These are phyloP conservation scores for Lignosus rhinocerotis DNA, from an alignment of 1,284 basidiomycete genomes.

Conservation along the genomic window DNA sequence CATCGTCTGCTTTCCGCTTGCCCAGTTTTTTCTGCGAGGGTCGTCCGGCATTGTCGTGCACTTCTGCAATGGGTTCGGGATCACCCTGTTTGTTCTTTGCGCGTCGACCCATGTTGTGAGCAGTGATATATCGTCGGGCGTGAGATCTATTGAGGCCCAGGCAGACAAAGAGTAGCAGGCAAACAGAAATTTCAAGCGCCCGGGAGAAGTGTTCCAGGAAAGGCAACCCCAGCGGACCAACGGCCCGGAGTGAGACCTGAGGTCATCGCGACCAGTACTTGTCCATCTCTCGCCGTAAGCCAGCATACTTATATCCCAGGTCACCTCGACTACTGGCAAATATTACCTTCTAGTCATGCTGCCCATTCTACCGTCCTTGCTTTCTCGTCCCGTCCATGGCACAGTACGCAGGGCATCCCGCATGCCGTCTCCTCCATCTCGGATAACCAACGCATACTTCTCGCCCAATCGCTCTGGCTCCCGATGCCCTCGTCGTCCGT, in stretches of 20 bases:
- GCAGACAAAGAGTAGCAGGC: neutral
- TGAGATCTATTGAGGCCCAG: neutral
- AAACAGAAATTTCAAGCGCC: conserved; percentile 21
- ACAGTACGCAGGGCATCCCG: conserved; percentile 4
- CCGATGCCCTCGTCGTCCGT: conserved; percentile 6
- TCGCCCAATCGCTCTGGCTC: conserved; percentile 1
- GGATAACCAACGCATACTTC: conserved; percentile 10
- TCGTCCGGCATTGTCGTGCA: conserved; percentile 31
- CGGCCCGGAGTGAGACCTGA: neutral
- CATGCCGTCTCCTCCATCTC: neutral
- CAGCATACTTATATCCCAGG: neutral
- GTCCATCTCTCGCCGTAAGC: neutral
- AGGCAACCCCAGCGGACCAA: neutral
- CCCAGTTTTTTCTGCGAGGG: conserved; percentile 58
- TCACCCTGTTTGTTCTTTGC: conserved; percentile 88
- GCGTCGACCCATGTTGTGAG: conserved; percentile 77
- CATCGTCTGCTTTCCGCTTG: conserved; percentile 69
- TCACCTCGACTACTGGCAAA: neutral
- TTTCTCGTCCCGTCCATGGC: conserved; percentile 8
- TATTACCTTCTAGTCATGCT: conserved; percentile 6
- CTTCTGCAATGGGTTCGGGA: conserved; percentile 61
- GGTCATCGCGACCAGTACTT: neutral
- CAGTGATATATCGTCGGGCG: neutral
- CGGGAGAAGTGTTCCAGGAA: neutral
- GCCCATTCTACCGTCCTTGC: conserved; percentile 9